phyloP scores from a whole-genome alignment of 1,284 basidiomycete species.

The Puccinia horiana region DNA sequence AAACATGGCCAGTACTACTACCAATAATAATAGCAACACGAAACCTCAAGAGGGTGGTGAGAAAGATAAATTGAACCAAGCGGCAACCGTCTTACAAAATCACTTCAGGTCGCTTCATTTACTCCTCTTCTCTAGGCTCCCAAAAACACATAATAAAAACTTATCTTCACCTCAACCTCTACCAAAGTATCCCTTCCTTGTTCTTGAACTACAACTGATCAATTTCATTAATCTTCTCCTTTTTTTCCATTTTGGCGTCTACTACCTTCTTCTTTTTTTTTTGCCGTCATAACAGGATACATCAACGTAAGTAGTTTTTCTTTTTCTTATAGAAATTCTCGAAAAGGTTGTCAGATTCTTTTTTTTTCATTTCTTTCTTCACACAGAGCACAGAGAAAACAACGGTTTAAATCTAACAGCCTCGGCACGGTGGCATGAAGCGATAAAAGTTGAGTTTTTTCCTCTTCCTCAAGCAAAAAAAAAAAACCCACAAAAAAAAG shows the following conservation, averaged over 20 bases:
- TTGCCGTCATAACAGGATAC: neutral
- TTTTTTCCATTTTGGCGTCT: neutral
- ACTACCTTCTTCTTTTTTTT: too few relatives aligned
- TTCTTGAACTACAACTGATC: neutral
- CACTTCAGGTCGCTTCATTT: neutral
- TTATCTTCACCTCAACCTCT: neutral
- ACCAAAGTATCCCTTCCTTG: neutral
- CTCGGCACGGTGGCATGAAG: slow-evolving; percentile 54
- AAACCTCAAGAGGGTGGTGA: neutral
- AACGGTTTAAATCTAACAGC: slow-evolving; percentile 51
- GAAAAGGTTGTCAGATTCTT: neutral
- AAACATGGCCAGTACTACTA: neutral
- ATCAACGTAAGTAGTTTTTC: neutral
- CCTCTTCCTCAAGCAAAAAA: neutral
- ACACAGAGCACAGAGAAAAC: slow-evolving; percentile 29
- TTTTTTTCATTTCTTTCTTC: neutral
- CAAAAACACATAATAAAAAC: neutral
- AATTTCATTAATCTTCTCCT: neutral
- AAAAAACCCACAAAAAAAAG: neutral
- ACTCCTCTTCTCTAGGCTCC: neutral
- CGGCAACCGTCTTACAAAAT: neutral
- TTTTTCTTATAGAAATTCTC: neutral
- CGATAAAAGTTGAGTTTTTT: slow-evolving; percentile 50
- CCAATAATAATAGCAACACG: neutral
- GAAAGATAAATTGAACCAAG: neutral